Conservation (phyloP, 2,329 filamentous ascomycete genomes). For the Huntiella omanensis region DNA sequence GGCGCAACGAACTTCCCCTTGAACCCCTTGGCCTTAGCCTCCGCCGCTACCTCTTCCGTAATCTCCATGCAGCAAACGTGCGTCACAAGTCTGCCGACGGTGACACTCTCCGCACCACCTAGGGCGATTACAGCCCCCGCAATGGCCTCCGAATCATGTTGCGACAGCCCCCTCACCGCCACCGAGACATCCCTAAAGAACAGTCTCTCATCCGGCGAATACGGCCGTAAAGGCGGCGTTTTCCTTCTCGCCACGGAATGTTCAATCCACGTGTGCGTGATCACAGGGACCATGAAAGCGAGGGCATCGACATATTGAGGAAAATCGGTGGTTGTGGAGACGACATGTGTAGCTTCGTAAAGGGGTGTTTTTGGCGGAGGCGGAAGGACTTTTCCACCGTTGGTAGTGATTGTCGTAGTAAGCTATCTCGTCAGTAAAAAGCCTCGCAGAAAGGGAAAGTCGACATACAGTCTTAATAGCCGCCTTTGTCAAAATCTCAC, state of each 20-base stretch:
- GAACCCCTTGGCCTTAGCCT: slow-evolving; percentile 44
- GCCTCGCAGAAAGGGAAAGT: background rate
- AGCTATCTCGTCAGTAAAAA: slow-evolving; percentile 18
- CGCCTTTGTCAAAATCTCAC: slow-evolving; percentile 22
- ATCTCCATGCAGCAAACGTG: slow-evolving; percentile 72
- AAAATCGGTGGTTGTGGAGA: slow-evolving; percentile 70
- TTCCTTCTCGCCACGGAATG: slow-evolving; percentile 50
- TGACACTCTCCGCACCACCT: slow-evolving; percentile 61
- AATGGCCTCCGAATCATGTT: slow-evolving; percentile 79
- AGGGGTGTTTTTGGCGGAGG: slow-evolving; percentile 14
- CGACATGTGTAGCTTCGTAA: slow-evolving; percentile 32
- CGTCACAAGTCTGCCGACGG: slow-evolving; percentile 56
- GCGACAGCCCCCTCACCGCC: slow-evolving; percentile 66
- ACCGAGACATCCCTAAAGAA: slow-evolving; percentile 76
- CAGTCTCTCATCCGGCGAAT: slow-evolving; percentile 75
- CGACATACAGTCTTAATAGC: slow-evolving; percentile 22
- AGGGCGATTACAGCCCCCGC: slow-evolving; percentile 75
- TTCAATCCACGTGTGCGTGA: slow-evolving; percentile 65
- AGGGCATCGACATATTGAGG: slow-evolving; percentile 62
- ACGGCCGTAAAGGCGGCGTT: slow-evolving; percentile 60
- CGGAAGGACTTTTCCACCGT: slow-evolving; percentile 27
- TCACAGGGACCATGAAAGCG: slow-evolving; percentile 63
- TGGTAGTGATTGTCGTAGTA: slow-evolving; percentile 24
- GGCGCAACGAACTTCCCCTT: slow-evolving; percentile 73
- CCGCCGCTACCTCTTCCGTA: slow-evolving; percentile 51